phyloP scores from a whole-genome alignment of 2,329 filamentous ascomycete species.

The Alternaria sp. region DNA sequence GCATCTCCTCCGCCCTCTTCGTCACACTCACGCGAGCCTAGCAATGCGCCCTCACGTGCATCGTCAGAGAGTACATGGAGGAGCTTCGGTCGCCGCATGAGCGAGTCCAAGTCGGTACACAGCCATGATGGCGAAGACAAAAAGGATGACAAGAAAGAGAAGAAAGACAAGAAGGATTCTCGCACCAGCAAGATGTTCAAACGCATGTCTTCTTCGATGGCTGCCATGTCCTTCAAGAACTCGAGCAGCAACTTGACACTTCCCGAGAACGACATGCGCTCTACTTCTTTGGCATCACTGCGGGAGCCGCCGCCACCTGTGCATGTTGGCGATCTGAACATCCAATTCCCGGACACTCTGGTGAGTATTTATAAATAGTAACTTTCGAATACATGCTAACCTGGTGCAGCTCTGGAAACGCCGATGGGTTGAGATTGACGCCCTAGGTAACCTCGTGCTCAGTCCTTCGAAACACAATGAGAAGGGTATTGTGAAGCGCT shows the following conservation, averaged over 20 bases:
- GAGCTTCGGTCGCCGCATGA: constrained; percentile 48
- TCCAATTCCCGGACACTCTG: constrained; percentile 95
- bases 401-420: constrained; percentile 81
- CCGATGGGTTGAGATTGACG: constrained; percentile 84
- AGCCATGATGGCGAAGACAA: constrained; percentile 51
- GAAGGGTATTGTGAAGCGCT: constrained; percentile 75
- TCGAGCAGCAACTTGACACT: constrained; percentile 50
- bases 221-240: constrained; percentile 61
- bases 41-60: constrained; percentile 42
- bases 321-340: constrained; percentile 88
- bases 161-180: constrained; percentile 63
- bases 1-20: constrained; percentile 43
- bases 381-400: constrained; percentile 10
- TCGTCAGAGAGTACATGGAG: constrained; percentile 53
- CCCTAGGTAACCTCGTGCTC: constrained; percentile 82
- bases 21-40: constrained; percentile 43
- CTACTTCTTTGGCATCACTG: constrained; percentile 39
- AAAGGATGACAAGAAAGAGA: constrained; percentile 56
- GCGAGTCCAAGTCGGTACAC: constrained; percentile 45
- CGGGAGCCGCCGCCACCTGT: constrained; percentile 63
- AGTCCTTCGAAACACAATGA: constrained; percentile 72
- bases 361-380: constrained; percentile 43
- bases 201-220: constrained; percentile 69
- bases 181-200: constrained; percentile 70
- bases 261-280: constrained; percentile 49